Percentiles rank a stretch among this genome's conserved stretches.
Conservation (phyloP, 2,329 filamentous ascomycete species). For the Sclerotiophoma versabilis region DNA sequence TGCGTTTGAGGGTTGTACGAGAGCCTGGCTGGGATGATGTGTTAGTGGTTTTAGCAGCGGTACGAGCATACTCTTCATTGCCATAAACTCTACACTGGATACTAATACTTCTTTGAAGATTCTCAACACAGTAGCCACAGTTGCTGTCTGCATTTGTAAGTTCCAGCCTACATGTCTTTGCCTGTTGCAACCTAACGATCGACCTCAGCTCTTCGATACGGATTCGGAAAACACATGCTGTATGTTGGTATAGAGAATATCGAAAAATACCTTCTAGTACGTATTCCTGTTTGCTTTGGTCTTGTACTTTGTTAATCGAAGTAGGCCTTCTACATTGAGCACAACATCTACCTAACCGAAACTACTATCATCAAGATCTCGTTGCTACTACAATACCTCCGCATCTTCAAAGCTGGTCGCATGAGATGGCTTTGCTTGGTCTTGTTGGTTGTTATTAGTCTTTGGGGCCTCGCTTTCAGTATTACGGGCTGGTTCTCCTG, state of each 20-base stretch:
- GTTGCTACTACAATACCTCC: constrained; percentile 47
- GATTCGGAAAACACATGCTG: constrained; percentile 44
- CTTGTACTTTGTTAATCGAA: neutral
- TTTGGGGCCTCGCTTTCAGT: constrained; percentile 43
- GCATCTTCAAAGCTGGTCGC: constrained; percentile 43
- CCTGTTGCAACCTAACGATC: constrained; percentile 8
- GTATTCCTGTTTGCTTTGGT: neutral
- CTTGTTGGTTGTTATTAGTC: constrained; percentile 29
- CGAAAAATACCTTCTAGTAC: constrained; percentile 27
- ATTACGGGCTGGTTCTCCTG: constrained; percentile 44
- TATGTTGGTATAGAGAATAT: constrained; percentile 26
- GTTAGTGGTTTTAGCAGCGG: constrained; percentile 39
- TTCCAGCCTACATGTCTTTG: neutral
- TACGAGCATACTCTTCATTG: constrained; percentile 15
- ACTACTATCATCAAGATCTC: constrained; percentile 47
- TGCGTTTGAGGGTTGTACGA: constrained; percentile 36
- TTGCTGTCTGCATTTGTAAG: constrained; percentile 35
- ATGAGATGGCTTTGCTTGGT: constrained; percentile 39
- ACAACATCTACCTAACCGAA: constrained; percentile 40
- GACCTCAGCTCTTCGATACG: constrained; percentile 36
- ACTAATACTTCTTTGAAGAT: constrained; percentile 23
- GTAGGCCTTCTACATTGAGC: constrained; percentile 40
- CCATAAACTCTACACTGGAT: neutral
- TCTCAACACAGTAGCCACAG: constrained; percentile 35
- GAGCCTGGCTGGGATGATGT: constrained; percentile 48